Evolutionary conservation across 768 basidiomycete species (phyloP), one percentile per base, ranked within the genome.

Genomic region (Tricholoma saponaceum): DNA sequence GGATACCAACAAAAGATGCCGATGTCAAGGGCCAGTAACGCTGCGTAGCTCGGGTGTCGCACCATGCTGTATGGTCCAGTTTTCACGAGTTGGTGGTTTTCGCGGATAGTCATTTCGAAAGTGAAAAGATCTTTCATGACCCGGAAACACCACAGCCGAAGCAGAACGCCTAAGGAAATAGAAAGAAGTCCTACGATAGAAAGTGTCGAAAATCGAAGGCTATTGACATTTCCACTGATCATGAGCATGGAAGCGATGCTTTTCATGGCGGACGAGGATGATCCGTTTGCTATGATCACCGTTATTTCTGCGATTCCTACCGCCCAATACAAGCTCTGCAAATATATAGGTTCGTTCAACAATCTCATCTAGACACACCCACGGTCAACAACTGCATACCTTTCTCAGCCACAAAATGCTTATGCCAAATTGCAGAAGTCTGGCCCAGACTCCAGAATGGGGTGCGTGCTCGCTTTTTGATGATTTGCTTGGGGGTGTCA

Each of bases 121-220:
- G 59, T 60, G 23, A 75, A 77, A 32, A 71, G 62, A 12, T 60
- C 51, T 13, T 72, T 73, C 26, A 79, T 67, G 12, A 62, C 61
- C 14, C 60, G 70, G 59, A 71, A 78, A 58, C 73, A 79, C 54
- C 62, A 63, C 12, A 72, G 33, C 25, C 76, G 76, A 5, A 79
- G 60, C 2, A 67, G 35, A 4, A 67, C 55, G 7, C 75, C 78
- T 25, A 61, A 54, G 10, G 70, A 26, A 1, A 69, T 66, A 12
- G 72, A 7, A 28, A 66, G 13, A 16, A 66, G 58, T 9, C 76
- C 72, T 20, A 68, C 3, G 7, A 72, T n/a, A 53, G 77, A 70
- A 54, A 73, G 3, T 7, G 63, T 57, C 60, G 67, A 57, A 64
- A 67, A 16, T 22, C 59, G 16, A 33, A 60, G 37, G 46, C 25